Base-by-base conservation (phyloP, 2,329 filamentous ascomycete species). In the Monosporascus sp. region DNA sequence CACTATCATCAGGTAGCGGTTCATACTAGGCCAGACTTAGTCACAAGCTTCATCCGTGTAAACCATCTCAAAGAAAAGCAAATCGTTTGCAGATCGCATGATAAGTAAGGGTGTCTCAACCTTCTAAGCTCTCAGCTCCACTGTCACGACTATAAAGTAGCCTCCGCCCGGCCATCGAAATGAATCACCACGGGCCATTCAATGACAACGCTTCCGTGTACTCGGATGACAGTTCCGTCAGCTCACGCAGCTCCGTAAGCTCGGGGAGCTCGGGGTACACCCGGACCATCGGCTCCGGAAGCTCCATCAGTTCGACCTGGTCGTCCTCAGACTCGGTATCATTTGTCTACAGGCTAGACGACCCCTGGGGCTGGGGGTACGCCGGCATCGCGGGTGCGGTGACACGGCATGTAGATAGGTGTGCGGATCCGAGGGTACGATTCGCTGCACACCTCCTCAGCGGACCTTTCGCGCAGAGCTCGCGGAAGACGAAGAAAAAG, bases 381-480 rank as follows among this genome's bases (percentile, higher is more conserved):
- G 53, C 61, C 43, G 64, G 63, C 52, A 50, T 66, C 24, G 57
- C 56, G 22, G 65, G 63, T 50, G 65, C 62, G 48, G 66, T 69
- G 6, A 67, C 61, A 17, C 64, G 65, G 24, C 56, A 52, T 52
- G 50, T 54, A n/a, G 61, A 64, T 55, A 57, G 54, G 8, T 55
- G 51, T 11, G 63, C 67, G 45, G 59, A 63, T 50, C 45, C 26
- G 15, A 59, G 62, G 49, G 37, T 55, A 17, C 61, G 61, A 15
- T 43, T 67, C 54, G 64, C 64, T 14, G 60, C 64, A 5, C 66
- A 69, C 55, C 48, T 68, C 35, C 54, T 68, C 35, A 63, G 62
- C 35, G 66, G 66, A 14, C 66, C 66, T 4, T 68, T 68, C 47
- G 66, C 65, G 11, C 58, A 57, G 41, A 46, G 46, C 11, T 22